Evolutionary conservation across 2,329 filamentous ascomycete species (phyloP), one percentile per base, ranked within the genome.

Genomic region (Apiospora rasikravindrae): DNA sequence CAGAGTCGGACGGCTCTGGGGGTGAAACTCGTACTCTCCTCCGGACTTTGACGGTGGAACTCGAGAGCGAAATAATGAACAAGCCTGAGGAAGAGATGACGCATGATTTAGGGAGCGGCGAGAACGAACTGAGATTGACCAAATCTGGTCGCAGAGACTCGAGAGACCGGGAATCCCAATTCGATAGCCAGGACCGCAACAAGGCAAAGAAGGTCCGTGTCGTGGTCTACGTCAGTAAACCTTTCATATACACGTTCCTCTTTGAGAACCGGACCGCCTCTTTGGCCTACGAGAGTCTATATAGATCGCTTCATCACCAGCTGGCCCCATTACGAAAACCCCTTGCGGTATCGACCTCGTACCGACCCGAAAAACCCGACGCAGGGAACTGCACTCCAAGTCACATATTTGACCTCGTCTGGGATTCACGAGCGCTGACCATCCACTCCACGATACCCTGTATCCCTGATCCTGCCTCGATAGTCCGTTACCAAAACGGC

Each of bases 211-310:
- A 87, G 76, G 81, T 95, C 57, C 89, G 91, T 0, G 91, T 94
- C 1, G 88, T 95, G 8, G 88, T 95, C 69, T 95, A 95, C 78
- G 88, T 92, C 66, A 90, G 91, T 79, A 88, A 88, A 33, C 94
- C 94, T 0, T 96, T 96, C 81, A 88, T 96, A 67, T 95, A 93
- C 79, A 89, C 91, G 1, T 92, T 96, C 73, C 84, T 96, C 4
- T 96, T 96, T 80, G 83, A 88, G 67, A 83, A 88, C 57, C 85
- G 86, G 67, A 91, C 92, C 8, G 86, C 89, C 70, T 88, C 89
- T 1, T 81, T 91, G 1, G 86, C 87, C 4, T 87, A 84, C 79
- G 84, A 88, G n/a, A 77, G 83, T 0, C 81, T 91, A 10, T 92
- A 92, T 78, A 86, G 85, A 66, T 88, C 88, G 1, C 81, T 92